A percentile compares a stretch with the other conserved stretches of the same genome.
These are phyloP conservation scores for Ochetophila trinervis DNA, from an alignment of 306 rosid genomes.

Conservation along the genomic window DNA sequence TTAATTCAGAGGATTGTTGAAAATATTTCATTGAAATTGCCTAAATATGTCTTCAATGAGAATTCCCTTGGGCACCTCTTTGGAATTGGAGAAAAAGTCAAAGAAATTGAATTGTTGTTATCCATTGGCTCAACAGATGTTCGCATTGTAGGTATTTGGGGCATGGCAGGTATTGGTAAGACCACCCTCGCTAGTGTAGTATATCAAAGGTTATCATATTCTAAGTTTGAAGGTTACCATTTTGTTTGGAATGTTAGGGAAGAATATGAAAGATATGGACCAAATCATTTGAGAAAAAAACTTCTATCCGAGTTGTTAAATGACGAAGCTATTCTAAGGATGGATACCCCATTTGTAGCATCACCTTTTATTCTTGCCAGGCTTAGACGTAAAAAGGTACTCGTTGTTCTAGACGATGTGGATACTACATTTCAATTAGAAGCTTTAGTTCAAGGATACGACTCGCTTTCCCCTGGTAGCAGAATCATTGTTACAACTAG, in stretches of 20 bases:
- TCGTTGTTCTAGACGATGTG: background rate
- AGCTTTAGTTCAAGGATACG: background rate
- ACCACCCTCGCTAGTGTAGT: background rate
- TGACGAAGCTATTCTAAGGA: background rate
- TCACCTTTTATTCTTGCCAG: background rate
- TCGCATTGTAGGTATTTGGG: background rate
- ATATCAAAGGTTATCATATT: background rate
- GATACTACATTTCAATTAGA: background rate
- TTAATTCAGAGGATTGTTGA: no score
- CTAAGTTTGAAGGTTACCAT: background rate
- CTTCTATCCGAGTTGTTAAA: background rate
- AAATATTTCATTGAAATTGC: no score
- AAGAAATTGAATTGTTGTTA: background rate
- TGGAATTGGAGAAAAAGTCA: background rate
- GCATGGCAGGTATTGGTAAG: background rate
- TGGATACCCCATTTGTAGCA: background rate
- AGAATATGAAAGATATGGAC: background rate
- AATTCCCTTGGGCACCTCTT: background rate
- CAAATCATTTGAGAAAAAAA: background rate
- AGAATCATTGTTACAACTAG: background rate
- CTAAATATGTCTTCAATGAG: no score
- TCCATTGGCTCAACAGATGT: background rate
- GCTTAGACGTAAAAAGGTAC: background rate
- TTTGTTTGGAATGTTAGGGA: background rate
- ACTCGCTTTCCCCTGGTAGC: background rate